Percentiles rank a stretch among this genome's conserved stretches.
phyloP scores from a whole-genome alignment of 441 rosid genomes.

The Mallotus repandus region DNA sequence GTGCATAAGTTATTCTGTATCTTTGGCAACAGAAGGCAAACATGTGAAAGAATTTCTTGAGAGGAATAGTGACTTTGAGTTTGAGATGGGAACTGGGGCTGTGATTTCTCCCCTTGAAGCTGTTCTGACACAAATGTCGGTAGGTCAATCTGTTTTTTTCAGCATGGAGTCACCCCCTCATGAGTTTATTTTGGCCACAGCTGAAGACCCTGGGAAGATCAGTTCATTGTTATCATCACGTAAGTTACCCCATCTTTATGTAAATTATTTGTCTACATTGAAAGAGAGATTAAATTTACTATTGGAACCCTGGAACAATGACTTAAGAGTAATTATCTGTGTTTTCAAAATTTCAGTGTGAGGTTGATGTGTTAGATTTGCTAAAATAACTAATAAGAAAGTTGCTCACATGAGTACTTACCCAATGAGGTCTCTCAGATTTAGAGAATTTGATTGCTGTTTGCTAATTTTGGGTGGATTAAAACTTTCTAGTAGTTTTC shows the following conservation, averaged over 20 bases:
- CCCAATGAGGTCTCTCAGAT: not conserved
- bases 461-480: not conserved
- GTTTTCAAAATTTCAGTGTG: not conserved
- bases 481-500: not conserved
- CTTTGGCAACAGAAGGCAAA: slow-evolving; percentile 44
- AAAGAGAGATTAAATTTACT: not conserved
- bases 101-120: slow-evolving; percentile 58
- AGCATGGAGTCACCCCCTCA: slow-evolving; percentile 37
- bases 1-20: slow-evolving; percentile 61
- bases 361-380: not conserved
- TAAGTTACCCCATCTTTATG: slow-evolving; percentile 37
- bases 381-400: not conserved
- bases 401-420: not conserved
- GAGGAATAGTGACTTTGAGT: slow-evolving; percentile 75
- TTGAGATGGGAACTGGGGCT: slow-evolving; percentile 88
- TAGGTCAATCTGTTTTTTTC: slow-evolving; percentile 74
- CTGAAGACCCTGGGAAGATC: slow-evolving; percentile 47
- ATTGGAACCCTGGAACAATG: not conserved
- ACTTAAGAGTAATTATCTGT: not conserved
- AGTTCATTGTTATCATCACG: slow-evolving; percentile 52
- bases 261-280: slow-evolving; percentile 9
- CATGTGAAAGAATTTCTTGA: slow-evolving; percentile 68
- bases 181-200: slow-evolving; percentile 67
- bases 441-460: not conserved
- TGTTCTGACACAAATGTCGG: slow-evolving; percentile 75